A percentile compares a stretch with the other conserved stretches of the same genome.
Conservation (phyloP, 257 asterid species). For the Solanum lycopersicoides region DNA sequence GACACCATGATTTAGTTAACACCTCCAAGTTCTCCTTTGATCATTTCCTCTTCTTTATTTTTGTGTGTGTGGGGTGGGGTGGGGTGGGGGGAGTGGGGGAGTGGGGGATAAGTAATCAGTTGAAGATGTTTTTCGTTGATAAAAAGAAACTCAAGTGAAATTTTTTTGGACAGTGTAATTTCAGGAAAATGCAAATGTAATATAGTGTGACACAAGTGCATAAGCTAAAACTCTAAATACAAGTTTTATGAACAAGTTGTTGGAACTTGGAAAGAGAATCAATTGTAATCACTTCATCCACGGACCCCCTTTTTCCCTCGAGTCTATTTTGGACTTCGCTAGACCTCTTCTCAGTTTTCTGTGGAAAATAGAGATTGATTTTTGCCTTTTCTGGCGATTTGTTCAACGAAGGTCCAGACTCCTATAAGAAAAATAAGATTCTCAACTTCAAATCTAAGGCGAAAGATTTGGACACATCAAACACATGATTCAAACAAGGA, state of each 20-base stretch:
- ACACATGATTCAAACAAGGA: neutral
- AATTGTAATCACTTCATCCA: neutral
- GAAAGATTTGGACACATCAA: neutral
- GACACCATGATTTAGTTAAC: neutral
- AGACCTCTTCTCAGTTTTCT: neutral
- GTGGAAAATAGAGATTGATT: neutral
- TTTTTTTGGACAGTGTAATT: neutral
- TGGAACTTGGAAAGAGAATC: neutral
- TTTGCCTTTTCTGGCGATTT: neutral
- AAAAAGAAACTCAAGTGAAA: neutral
- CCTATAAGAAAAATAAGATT: neutral
- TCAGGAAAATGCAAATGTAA: neutral
- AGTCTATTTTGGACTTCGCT: neutral
- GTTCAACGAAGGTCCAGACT: neutral
- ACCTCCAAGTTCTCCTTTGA: neutral
- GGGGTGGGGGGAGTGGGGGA: neutral
- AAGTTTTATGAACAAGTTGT: neutral
- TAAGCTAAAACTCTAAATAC: neutral
- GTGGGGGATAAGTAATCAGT: neutral
- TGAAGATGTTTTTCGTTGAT: neutral
- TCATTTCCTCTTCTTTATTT: neutral
- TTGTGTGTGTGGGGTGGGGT: neutral
- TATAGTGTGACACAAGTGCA: neutral
- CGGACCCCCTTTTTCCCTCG: neutral
- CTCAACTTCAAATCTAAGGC: neutral